Base-by-base conservation (phyloP, 441 rosid genomes). In the Eutrema salsugineum region DNA sequence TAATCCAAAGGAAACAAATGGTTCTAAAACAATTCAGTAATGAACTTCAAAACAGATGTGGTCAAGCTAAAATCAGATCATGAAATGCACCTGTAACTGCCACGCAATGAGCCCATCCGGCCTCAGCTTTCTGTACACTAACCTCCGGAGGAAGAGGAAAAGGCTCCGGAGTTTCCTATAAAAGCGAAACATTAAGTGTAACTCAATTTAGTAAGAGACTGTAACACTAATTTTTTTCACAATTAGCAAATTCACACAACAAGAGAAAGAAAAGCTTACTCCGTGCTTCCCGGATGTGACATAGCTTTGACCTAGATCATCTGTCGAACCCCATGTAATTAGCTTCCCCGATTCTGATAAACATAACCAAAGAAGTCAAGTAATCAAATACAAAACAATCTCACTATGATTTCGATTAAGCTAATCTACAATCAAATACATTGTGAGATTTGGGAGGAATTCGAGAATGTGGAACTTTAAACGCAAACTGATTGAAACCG, bases 41-140 rank as follows among this genome's bases (percentile, higher is more conserved):
- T 2, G 12, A 70, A 48, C 38, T 66, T 39, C 0, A 11, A 60
- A 48, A 32, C 66, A 36, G 4, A 57, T 1, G 42, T 30, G 40
- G 9, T 51, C 44, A 55, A 70, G 43, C 63, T 69, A 59, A 30
- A 24, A 0, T 30, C n/a, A 46, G 9, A 43, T 8, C 12, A 66
- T 28, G 36, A 60, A 66, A 32, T 49, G 53, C 53, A 96, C 99
- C 98, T 75, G 96, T 91, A 72, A 86, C 89, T 49, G 97, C 87
- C 49, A 85, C 91, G 78, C 98, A 95, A 74, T 95, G 99, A 11
- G 97, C 99, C 99, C 99, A 95, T 46, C 99, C 97, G 8, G 98
- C 95, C n/a, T 92, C 97, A 63, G 98, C 97, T 73, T 80, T 86
- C 47, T 83, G 78, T 28, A 93, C 73, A 53, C 84, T 77, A 71